Evolutionary conservation across 176 grass and related monocot species (phyloP), one percentile per base, ranked within the genome.

Genomic region (Eleusine coracana): DNA sequence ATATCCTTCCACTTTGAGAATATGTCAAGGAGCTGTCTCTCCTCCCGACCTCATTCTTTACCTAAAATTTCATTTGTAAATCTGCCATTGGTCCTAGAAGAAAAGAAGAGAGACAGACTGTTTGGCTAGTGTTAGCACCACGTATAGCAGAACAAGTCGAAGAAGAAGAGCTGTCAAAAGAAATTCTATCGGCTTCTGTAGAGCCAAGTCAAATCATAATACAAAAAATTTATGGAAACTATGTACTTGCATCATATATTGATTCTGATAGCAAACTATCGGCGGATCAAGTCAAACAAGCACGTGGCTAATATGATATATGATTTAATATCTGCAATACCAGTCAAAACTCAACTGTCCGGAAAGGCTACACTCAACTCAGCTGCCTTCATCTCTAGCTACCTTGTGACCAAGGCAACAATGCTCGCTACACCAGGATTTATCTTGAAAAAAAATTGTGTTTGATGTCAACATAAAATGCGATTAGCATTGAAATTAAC

Each of bases 291-390:
- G 55, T 86, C 51, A 86, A 79, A 41, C 15, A 54, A 40, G 75
- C 84, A 86, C 75, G 68, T 79, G 84, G 67, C 15, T 12, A 14
- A 64, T 63, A 79, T n/a, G n/a, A n/a, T 48, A 42, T 70, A 78
- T 38, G 29, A 27, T 62, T 60, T 63, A 63, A 63, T 63, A 78
- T 25, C 12, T 62, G 39, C 13, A 60, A 45, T 73, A 73, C 41
- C 54, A 16, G 27, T 63, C 31, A 34, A 34, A 34, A 34, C 31
- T 34, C 68, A 25, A 74, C 20, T 27, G 44, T 74, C 56, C 20
- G 11, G 46, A 13, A 49, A 4, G 10, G 37, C 0, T 56, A 29
- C 36, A 29, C 13, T 41, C 50, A 42, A 21, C 20, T 25, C n/a
- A 9, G 7, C 6, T 82, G 55, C 70, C 15, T 61, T 37, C 10